phyloP scores from a whole-genome alignment of 2,329 filamentous ascomycete genomes.

The Epichloe gansuensis region DNA sequence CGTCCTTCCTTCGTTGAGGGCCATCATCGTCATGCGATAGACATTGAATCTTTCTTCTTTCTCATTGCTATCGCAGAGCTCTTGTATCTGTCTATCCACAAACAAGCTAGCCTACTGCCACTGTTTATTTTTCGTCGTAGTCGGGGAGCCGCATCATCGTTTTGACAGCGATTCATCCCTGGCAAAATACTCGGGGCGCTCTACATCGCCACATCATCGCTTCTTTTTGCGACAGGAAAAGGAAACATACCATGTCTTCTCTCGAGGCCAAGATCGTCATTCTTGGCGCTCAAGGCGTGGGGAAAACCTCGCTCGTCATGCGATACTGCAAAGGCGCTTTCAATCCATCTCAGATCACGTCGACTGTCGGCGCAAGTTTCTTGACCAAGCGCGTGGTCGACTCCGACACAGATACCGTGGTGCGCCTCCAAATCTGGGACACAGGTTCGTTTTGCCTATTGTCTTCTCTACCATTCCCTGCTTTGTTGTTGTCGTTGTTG shows the following conservation, averaged over 20 bases:
- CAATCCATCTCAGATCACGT: slow-evolving; percentile 49
- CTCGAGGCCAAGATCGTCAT: slow-evolving; percentile 76
- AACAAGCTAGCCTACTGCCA: not conserved
- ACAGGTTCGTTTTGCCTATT: slow-evolving; percentile 42
- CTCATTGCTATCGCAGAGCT: not conserved
- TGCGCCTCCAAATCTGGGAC: slow-evolving; percentile 94
- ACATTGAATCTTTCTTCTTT: not conserved
- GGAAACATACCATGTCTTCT: slow-evolving; percentile 32
- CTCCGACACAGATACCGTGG: slow-evolving; percentile 70
- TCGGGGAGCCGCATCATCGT: not conserved
- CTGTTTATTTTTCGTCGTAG: not conserved
- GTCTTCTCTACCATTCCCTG: not conserved
- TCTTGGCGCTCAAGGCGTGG: slow-evolving; percentile 67
- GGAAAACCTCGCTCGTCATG: slow-evolving; percentile 68
- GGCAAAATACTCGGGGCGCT: no score
- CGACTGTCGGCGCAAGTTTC: slow-evolving; percentile 71
- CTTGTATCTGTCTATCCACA: not conserved
- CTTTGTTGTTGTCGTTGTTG: not conserved
- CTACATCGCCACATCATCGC: no score
- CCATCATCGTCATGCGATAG: slow-evolving; percentile 5
- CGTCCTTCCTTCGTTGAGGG: slow-evolving; percentile 4
- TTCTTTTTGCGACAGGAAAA: not conserved
- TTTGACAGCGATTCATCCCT: no score
- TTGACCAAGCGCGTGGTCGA: slow-evolving; percentile 72
- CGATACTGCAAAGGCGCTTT: slow-evolving; percentile 65